Evolutionary conservation across 2,329 filamentous ascomycete species (phyloP), one percentile per base, ranked within the genome.

Genomic region (Ceratocystis smalleyi): DNA sequence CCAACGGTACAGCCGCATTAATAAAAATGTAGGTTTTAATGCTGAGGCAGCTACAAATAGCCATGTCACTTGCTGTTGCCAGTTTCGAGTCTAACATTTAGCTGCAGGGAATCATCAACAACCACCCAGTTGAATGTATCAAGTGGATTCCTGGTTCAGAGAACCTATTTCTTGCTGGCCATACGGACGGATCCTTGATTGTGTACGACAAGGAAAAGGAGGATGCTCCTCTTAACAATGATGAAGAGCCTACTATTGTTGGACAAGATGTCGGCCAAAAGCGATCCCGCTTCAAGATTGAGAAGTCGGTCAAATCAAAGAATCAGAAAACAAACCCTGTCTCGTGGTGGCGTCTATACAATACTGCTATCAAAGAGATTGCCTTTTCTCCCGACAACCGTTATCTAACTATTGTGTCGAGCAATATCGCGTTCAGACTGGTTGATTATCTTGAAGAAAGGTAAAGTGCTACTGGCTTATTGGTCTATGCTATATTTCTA

Each of bases 201-300:
- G 90, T 97, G 1, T 99, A 97, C 70, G 94, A 99, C 75, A 99
- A 97, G 75, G 91, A 96, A 71, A 96, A 94, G 72, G 91, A 96
- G 68, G 91, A 96, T 72, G 85, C 86, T 0, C 79, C 84, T 1
- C 94, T 96, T 70, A 79, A 83, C 2, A 81, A 87, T 0, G 90
- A 95, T 71, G 81, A 87, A 43, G 78, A 82, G 64, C 63, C 59
- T 12, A 30, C 45, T 10, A 67, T 67, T 55, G n/a, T 59, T 22
- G 62, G 62, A n/a, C 65, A 66, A 64, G 73, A 76, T n/a, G 68
- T 71, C 3, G 72, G 71, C 40, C 77, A 76, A 49, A 81, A 96
- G 61, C 62, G 65, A 40, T 57, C 62, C 6, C 65, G 65, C n/a
- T 61, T 66, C 1, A 84, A 86, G 49, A 81, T 99, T 64, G 82